phyloP scores from a whole-genome alignment of 1,284 basidiomycete species.

The Ustilago xerochloae region DNA sequence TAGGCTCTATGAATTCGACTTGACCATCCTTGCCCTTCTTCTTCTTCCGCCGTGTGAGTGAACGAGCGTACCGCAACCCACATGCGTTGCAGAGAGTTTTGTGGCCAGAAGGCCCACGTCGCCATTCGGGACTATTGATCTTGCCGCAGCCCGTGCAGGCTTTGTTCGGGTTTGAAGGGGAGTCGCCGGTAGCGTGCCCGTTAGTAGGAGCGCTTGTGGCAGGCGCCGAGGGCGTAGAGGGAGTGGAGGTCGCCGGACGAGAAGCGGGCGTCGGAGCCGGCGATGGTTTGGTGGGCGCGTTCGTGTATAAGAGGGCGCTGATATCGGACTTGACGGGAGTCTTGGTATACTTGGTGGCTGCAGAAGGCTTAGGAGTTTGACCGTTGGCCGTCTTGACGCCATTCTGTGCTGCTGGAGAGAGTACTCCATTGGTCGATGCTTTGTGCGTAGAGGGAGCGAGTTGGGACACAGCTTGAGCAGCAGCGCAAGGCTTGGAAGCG shows the following conservation, averaged over 20 bases:
- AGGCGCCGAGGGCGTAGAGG: slow-evolving; percentile 3
- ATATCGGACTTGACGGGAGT: slow-evolving; percentile 19
- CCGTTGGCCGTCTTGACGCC: slow-evolving; percentile 12
- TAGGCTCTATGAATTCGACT: slow-evolving; percentile 53
- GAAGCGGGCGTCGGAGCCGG: neutral
- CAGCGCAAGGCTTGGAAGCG: neutral
- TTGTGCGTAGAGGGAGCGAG: neutral
- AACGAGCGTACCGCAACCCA: slow-evolving; percentile 64
- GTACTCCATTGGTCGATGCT: slow-evolving; percentile 2
- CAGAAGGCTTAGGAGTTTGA: slow-evolving; percentile 18
- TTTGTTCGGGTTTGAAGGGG: slow-evolving; percentile 41
- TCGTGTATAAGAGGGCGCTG: slow-evolving; percentile 31
- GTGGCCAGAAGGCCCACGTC: slow-evolving; percentile 73
- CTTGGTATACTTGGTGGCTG: slow-evolving; percentile 15
- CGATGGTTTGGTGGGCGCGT: slow-evolving; percentile 22
- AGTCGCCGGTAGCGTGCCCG: slow-evolving; percentile 9
- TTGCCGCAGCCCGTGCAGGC: slow-evolving; percentile 67
- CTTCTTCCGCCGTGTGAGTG: slow-evolving; percentile 56
- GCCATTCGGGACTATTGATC: slow-evolving; percentile 88
- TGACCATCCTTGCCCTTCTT: slow-evolving; percentile 58
- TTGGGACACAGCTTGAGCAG: neutral
- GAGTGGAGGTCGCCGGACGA: slow-evolving; percentile 5
- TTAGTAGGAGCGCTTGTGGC: neutral
- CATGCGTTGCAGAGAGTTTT: slow-evolving; percentile 68
- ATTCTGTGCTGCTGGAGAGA: neutral